phyloP scores from a whole-genome alignment of 257 asterid species.

The Petunia secreta region DNA sequence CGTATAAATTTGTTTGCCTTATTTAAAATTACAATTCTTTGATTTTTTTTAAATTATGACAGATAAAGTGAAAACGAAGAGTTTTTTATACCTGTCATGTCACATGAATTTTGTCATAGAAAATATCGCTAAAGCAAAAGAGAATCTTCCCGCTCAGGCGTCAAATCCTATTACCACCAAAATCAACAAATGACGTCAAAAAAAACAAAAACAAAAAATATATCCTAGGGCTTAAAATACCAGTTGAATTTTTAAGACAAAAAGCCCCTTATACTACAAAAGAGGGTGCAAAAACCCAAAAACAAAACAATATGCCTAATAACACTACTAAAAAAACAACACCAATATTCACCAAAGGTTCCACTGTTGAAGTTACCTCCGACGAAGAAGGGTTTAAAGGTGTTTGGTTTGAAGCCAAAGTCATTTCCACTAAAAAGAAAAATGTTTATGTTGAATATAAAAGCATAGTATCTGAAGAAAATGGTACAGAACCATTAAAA shows the following conservation, averaged over 20 bases:
- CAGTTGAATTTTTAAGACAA: constrained; percentile 25
- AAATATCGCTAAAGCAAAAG: background rate
- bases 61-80: too few species aligned
- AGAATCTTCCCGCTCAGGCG: background rate
- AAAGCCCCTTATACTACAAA: constrained; percentile 26
- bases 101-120: background rate
- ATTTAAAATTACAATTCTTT: too few species aligned
- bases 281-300: background rate
- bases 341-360: constrained; percentile 28
- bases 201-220: background rate
- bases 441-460: constrained; percentile 52
- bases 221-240: background rate
- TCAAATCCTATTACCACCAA: background rate
- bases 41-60: too few species aligned
- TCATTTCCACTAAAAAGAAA: background rate
- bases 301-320: background rate
- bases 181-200: constrained; percentile 1
- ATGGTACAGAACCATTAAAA: constrained; percentile 38
- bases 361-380: constrained; percentile 52
- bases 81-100: too few species aligned
- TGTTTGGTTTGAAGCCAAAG: constrained; percentile 53
- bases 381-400: constrained; percentile 56
- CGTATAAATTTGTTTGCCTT: too few species aligned
- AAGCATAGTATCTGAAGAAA: constrained; percentile 44
- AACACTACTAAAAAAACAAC: background rate